Conservation (phyloP, 139 green algal genomes). For the Eudorina sp. region DNA sequence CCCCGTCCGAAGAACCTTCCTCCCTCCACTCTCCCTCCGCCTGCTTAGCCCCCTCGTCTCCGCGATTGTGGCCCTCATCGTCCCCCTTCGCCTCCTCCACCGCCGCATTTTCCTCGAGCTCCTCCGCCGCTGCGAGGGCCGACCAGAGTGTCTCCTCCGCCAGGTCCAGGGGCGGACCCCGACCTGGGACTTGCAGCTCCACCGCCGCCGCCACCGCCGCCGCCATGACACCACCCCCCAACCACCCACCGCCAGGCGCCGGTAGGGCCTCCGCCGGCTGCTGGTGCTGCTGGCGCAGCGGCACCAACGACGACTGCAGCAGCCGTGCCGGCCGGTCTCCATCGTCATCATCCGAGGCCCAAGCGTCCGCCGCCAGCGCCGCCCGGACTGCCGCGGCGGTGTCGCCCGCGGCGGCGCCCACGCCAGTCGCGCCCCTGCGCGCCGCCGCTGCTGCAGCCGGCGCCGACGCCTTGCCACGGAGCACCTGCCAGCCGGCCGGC, state of each 20-base stretch:
- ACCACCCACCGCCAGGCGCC: too few relatives aligned
- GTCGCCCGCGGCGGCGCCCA: neutral
- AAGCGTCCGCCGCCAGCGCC: slow-evolving; percentile 11
- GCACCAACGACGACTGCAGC: too few relatives aligned
- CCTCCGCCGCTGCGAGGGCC: neutral
- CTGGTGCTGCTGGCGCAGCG: too few relatives aligned
- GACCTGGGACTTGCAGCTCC: neutral
- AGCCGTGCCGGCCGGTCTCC: too few relatives aligned
- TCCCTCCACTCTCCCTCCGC: too few relatives aligned
- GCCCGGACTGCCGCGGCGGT: neutral
- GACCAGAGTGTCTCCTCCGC: neutral
- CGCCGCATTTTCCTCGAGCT: neutral
- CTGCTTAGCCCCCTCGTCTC: too few relatives aligned
- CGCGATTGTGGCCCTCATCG: neutral
- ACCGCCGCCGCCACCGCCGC: neutral
- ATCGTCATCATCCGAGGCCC: neutral
- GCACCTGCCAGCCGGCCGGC: slow-evolving; percentile 18
- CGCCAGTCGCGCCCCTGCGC: neutral
- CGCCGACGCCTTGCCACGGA: neutral
- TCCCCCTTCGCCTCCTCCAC: neutral
- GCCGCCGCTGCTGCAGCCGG: neutral
- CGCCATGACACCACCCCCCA: neutral
- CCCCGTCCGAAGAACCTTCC: too few relatives aligned
- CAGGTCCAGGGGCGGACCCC: slow-evolving; percentile 8
- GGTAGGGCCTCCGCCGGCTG: too few relatives aligned